Conservation (phyloP, 2,329 filamentous ascomycete species). For the Claviceps humidiphila region DNA sequence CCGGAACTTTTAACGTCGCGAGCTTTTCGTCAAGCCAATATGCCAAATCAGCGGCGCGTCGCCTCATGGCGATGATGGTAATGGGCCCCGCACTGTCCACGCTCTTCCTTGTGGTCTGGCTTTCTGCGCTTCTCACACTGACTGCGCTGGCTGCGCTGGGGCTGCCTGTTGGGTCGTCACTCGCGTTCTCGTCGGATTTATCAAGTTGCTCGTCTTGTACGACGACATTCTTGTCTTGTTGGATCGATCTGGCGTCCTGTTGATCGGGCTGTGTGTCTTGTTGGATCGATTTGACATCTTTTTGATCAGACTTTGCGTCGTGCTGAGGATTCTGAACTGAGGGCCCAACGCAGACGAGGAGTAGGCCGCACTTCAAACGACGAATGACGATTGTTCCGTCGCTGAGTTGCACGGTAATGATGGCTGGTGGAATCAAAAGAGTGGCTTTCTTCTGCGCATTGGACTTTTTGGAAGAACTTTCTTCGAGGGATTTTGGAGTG, state of each 20-base stretch:
- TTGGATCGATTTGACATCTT: no score
- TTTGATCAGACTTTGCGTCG: constrained; percentile 7
- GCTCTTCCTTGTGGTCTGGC: constrained; percentile 29
- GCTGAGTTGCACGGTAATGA: constrained; percentile 45
- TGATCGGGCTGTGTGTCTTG: no score
- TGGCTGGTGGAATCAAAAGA: constrained; percentile 21
- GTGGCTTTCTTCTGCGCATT: constrained; percentile 3
- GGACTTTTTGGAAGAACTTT: constrained; percentile 1
- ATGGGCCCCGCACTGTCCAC: constrained; percentile 26
- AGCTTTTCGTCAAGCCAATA: constrained; percentile 48
- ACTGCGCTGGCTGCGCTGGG: constrained; percentile 27
- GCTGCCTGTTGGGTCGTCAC: constrained; percentile 20
- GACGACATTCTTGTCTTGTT: no score
- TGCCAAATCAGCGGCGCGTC: constrained; percentile 45
- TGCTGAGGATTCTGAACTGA: constrained; percentile 16
- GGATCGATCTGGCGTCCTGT: no score
- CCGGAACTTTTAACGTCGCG: constrained; percentile 37
- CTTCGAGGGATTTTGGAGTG: not conserved
- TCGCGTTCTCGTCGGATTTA: not conserved
- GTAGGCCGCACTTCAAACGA: constrained; percentile 41
- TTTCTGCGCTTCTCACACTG: constrained; percentile 31
- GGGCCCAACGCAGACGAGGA: constrained; percentile 48
- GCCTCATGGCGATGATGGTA: constrained; percentile 37
- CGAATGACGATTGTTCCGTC: constrained; percentile 47
- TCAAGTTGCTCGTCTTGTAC: not conserved